Conservation (phyloP, 768 basidiomycete genomes). For the Porphyrellus cyaneotinctus region DNA sequence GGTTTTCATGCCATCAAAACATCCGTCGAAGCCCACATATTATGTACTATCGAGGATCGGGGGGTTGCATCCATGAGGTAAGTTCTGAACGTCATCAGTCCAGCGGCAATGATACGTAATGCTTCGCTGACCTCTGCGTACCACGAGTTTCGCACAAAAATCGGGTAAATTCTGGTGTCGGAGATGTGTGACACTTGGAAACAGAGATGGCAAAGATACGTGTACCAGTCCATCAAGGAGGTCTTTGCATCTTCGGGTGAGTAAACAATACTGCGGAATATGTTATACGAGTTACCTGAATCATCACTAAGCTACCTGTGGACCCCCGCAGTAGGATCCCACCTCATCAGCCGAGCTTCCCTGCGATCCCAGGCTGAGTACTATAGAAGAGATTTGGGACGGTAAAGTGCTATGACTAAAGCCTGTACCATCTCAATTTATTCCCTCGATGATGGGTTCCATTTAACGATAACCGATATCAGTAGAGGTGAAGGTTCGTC, state of each 20-base stretch:
- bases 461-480: no score
- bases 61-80: background rate
- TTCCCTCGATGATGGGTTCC: no score
- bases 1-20: no score
- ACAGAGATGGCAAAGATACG: background rate
- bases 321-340: background rate
- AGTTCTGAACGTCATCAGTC: background rate
- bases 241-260: background rate
- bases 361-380: background rate
- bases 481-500: no score
- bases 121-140: background rate
- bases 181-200: background rate
- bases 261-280: background rate
- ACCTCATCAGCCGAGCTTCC: background rate
- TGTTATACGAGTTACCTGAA: background rate
- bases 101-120: no score
- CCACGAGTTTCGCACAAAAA: no score
- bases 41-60: background rate
- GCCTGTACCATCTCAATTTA: no score
- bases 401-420: no score
- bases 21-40: no score
- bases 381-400: no score
- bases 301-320: background rate
- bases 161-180: no score
- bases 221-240: background rate